A percentile compares a stretch with the other conserved stretches of the same genome.
Conservation (phyloP, 164 flowering plant species). For the Pachysandra terminalis region DNA sequence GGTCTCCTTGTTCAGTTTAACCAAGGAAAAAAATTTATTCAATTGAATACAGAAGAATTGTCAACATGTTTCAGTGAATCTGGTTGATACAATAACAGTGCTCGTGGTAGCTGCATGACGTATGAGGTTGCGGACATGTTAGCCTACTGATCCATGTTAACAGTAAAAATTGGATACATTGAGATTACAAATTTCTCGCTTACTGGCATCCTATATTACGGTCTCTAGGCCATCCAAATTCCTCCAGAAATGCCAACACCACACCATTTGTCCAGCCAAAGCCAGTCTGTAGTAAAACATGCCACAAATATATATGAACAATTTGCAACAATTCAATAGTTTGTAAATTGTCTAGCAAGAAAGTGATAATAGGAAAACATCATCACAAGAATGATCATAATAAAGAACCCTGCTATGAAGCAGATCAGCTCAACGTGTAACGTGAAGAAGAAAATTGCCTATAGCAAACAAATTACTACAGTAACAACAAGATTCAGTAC, state of each 20-base stretch:
- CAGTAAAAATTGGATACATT: neutral
- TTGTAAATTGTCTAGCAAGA: too few species aligned
- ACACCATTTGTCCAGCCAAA: slow-evolving; percentile 99
- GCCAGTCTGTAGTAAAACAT: slow-evolving; percentile 64
- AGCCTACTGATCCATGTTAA: too few species aligned
- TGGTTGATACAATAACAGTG: too few species aligned
- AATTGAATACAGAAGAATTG: too few species aligned
- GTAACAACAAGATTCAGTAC: neutral
- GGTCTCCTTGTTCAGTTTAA: too few species aligned
- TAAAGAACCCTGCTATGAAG: neutral
- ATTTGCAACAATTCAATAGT: neutral
- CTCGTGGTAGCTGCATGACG: too few species aligned
- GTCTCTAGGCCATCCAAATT: slow-evolving; percentile 89
- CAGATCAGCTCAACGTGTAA: neutral
- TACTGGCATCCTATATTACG: slow-evolving; percentile 33
- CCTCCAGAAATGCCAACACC: slow-evolving; percentile 79
- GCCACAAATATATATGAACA: neutral
- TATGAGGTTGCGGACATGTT: too few species aligned
- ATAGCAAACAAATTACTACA: neutral
- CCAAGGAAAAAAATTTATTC: too few species aligned
- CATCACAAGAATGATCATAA: neutral
- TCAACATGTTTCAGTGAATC: too few species aligned
- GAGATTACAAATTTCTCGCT: neutral
- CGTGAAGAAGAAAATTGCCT: neutral
- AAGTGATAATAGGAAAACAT: neutral